Conservation (phyloP, 129 eudicot species). For the Lonicera japonica region DNA sequence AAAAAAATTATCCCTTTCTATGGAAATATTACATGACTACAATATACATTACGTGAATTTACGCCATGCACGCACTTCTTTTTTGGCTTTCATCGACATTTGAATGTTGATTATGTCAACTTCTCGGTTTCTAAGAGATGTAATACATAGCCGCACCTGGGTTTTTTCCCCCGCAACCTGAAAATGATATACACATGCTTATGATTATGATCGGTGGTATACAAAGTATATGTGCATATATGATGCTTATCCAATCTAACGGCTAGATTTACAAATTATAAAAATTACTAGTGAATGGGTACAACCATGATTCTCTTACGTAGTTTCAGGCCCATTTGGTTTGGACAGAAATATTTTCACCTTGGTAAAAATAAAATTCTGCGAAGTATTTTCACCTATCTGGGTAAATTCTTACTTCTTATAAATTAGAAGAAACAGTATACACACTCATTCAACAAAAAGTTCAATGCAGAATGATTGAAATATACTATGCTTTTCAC, state of each 20-base stretch:
- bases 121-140: background rate
- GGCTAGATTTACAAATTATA: background rate
- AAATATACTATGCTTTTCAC: too few species aligned
- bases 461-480: too few species aligned
- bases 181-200: background rate
- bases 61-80: conserved; percentile 9
- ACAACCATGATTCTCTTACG: background rate
- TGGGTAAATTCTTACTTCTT: too few species aligned
- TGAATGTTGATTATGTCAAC: conserved; percentile 10
- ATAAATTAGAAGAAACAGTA: too few species aligned
- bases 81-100: conserved; percentile 5
- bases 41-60: conserved; percentile 24
- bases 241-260: background rate
- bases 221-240: background rate
- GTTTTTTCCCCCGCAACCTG: conserved; percentile 16
- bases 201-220: background rate
- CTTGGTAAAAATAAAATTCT: too few species aligned
- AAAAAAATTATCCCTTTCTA: background rate
- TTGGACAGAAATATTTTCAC: too few species aligned
- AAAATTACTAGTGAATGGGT: background rate
- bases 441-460: too few species aligned
- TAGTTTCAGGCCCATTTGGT: too few species aligned
- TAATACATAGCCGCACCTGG: conserved; percentile 8
- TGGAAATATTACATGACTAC: conserved; percentile 14
- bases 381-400: too few species aligned